These are phyloP conservation scores for Aureobasidium pullulans DNA, from an alignment of 2,329 filamentous ascomycete species.

Conservation along the genomic window DNA sequence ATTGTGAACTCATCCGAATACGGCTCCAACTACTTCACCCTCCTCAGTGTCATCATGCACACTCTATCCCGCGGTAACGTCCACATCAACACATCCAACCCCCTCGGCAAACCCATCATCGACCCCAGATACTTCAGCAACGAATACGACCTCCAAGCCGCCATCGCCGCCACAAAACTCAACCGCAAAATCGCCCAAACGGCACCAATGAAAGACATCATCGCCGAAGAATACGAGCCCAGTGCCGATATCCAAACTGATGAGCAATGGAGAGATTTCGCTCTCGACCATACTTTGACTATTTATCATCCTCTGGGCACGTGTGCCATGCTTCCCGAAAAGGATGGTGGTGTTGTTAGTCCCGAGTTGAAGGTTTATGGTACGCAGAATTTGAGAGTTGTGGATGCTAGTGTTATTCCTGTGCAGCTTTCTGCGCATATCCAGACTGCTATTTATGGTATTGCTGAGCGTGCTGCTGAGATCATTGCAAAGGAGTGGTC, in stretches of 20 bases:
- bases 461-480: constrained; percentile 18
- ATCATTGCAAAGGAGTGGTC: constrained; percentile 7
- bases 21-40: constrained; percentile 20
- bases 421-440: constrained; percentile 21
- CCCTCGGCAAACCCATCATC: constrained; percentile 23
- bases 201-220: constrained; percentile 22
- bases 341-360: constrained; percentile 21
- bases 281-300: constrained; percentile 20
- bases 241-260: constrained; percentile 3
- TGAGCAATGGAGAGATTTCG: constrained; percentile 20
- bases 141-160: constrained; percentile 18
- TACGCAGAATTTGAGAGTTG: constrained; percentile 16
- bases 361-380: constrained; percentile 19
- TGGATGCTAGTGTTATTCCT: constrained; percentile 19
- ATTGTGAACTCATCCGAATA: not conserved
- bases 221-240: constrained; percentile 25
- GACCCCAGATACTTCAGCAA: constrained; percentile 28
- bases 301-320: constrained; percentile 27
- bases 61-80: constrained; percentile 25
- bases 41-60: constrained; percentile 26
- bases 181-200: constrained; percentile 25
- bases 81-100: constrained; percentile 24
- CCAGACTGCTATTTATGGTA: constrained; percentile 18
- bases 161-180: constrained; percentile 26
- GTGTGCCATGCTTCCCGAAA: constrained; percentile 23